Evolutionary conservation across 2,329 filamentous ascomycete species (phyloP).

Genomic region (Aureobasidium leucospermi): DNA sequence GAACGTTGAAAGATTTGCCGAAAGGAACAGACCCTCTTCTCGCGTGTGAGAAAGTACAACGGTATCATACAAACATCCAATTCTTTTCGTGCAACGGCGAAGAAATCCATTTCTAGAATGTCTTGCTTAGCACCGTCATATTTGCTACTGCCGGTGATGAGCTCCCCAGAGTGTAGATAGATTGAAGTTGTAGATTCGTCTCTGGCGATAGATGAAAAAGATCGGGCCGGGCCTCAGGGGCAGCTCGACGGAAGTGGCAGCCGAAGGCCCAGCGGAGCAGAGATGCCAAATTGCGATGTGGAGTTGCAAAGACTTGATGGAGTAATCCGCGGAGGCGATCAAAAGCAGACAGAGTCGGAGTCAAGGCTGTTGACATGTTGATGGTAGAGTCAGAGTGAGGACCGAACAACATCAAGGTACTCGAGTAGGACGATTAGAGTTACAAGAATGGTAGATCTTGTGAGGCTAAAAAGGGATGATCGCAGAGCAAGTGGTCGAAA

Average conservation of each 20-base stretch:
- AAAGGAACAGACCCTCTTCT: neutral
- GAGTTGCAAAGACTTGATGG: neutral
- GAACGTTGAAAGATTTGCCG: neutral
- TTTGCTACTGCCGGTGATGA: neutral
- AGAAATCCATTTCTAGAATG: neutral
- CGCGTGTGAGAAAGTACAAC: neutral
- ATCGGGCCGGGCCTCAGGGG: neutral
- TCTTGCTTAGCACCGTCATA: neutral
- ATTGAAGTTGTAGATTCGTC: neutral
- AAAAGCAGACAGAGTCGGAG: neutral
- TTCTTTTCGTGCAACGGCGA: neutral
- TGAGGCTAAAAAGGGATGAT: neutral
- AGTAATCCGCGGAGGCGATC: neutral
- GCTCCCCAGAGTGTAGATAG: neutral
- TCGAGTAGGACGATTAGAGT: neutral
- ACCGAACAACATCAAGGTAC: too few species aligned
- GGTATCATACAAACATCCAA: too few species aligned
- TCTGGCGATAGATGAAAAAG: neutral
- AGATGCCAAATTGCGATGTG: neutral
- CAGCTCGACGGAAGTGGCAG: too few species aligned
- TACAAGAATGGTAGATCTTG: neutral
- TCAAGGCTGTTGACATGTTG: neutral
- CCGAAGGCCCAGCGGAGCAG: neutral
- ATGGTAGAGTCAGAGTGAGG: neutral
- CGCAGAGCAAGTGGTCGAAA: too few species aligned